Percentiles rank a stretch among this genome's conserved stretches.
These are phyloP conservation scores for Cordia subcordata DNA, from an alignment of 257 asterid species.

Conservation along the genomic window DNA sequence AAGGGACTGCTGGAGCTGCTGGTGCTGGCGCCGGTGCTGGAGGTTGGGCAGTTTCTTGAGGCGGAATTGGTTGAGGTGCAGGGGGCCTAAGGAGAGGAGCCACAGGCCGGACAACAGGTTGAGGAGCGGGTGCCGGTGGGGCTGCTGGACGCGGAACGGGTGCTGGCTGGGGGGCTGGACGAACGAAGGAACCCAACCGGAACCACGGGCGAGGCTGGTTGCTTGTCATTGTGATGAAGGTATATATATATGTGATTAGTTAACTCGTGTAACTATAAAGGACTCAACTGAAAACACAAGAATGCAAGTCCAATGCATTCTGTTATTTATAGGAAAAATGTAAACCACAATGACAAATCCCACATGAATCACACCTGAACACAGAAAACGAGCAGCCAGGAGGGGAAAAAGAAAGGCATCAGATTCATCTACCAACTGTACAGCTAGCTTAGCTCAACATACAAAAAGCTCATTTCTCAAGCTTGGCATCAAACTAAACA, in stretches of 20 bases:
- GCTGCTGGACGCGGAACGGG: background rate
- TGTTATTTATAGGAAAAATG: background rate
- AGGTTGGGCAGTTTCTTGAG: conserved; percentile 1
- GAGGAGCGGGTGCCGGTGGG: conserved; percentile 1
- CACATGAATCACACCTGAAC: background rate
- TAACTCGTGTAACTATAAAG: background rate
- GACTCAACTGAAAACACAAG: background rate
- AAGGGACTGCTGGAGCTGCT: background rate
- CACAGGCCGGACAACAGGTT: background rate
- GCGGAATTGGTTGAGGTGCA: conserved; percentile 4
- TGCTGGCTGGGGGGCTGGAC: background rate
- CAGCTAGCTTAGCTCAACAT: background rate
- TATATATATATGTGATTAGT: background rate
- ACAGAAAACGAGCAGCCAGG: background rate
- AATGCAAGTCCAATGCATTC: background rate
- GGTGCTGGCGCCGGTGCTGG: conserved; percentile 3
- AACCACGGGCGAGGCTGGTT: background rate
- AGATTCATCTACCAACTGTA: conserved; percentile 2
- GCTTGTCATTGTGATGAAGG: background rate
- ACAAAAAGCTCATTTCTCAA: conserved; percentile 1
- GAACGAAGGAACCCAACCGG: conserved; percentile 2
- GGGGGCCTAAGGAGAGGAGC: background rate
- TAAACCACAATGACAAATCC: background rate
- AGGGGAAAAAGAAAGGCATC: conserved; percentile 3
- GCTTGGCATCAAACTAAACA: background rate